Evolutionary conservation across 2,329 filamentous ascomycete genomes (phyloP), one percentile per base, ranked within the genome.

Genomic region (Ophiostoma australiae): DNA sequence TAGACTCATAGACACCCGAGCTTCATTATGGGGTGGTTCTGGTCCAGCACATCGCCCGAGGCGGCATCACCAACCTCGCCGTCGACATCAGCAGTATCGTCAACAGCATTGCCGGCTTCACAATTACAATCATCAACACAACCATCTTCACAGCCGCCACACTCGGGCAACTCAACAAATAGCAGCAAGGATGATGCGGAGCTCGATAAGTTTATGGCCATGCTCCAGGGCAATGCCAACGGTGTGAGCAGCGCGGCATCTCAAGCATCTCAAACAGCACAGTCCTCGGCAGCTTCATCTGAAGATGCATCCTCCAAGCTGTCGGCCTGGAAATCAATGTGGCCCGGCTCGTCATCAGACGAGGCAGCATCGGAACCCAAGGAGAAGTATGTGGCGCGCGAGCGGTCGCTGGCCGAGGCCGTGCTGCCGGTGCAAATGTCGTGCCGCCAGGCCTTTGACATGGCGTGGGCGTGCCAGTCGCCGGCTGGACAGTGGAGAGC

Each of bases 381-480:
- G 70, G 68, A 68, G 55, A 63, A 44, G 72, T 65, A 67, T 27
- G 61, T 63, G 3, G 33, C 69, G 63, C 74, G 72, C 67, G 73
- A 73, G 13, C 73, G 73, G 72, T 71, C 73, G 35, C 79, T 91
- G 72, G 86, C 89, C 75, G 88, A 92, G 74, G 87, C 89, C 73
- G 84, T 92, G 69, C 91, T 95, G 73, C 92, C 93, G 0, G 89
- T 89, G 61, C 88, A 85, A 69, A 95, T 98, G 90, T 94, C 91
- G 77, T 98, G 95, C 84, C 90, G 92, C 69, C 86, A 90, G 73
- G 91, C 93, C 76, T 98, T 99, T 82, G 95, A 99, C 82, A 86
- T 89, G 74, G 94, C 94, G 72, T 97, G 94, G 86, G 92, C 94
- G 84, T 99, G 95, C 85, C 92, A 95, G 78, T 93, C 91, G 0